A percentile compares a stretch with the other conserved stretches of the same genome.
Conservation (phyloP, 2,329 filamentous ascomycete species). For the Apiospora saccharicola region DNA sequence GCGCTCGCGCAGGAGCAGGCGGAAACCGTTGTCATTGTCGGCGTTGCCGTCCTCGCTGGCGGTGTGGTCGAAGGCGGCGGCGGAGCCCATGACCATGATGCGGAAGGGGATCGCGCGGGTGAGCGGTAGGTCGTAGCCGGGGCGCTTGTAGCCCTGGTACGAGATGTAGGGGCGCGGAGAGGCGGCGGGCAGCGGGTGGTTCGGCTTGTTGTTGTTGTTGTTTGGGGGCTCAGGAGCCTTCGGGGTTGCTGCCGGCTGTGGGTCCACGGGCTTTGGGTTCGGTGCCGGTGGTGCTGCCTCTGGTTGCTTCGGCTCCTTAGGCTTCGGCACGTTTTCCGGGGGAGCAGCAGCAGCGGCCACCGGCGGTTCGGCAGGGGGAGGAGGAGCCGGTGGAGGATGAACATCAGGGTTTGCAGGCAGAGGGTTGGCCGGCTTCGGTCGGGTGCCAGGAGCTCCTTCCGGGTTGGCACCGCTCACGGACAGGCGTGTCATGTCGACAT, state of each 20-base stretch:
- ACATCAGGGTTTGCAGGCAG: neutral
- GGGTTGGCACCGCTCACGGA: conserved; percentile 20
- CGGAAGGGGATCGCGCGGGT: conserved; percentile 40
- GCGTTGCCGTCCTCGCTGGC: conserved; percentile 37
- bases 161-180: neutral
- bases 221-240: neutral
- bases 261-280: neutral
- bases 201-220: conserved; percentile 2
- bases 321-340: neutral
- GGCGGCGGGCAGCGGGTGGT: neutral
- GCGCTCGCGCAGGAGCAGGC: conserved; percentile 44
- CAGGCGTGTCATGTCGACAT: conserved; percentile 22
- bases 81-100: conserved; percentile 44
- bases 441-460: conserved; percentile 17
- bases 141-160: conserved; percentile 26
- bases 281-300: neutral
- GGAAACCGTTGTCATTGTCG: conserved; percentile 40
- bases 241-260: neutral
- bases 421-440: neutral
- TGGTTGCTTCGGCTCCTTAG: neutral
- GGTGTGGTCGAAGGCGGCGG: conserved; percentile 39
- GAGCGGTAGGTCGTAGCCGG: conserved; percentile 28
- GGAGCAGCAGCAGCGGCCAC: neutral
- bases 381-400: neutral
- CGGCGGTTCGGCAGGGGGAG: neutral